Percentiles rank a stretch among this genome's conserved stretches.
Evolutionary conservation across 352 stramenopile genomes (phyloP).

Genomic region (Lagenidium sp.): DNA sequence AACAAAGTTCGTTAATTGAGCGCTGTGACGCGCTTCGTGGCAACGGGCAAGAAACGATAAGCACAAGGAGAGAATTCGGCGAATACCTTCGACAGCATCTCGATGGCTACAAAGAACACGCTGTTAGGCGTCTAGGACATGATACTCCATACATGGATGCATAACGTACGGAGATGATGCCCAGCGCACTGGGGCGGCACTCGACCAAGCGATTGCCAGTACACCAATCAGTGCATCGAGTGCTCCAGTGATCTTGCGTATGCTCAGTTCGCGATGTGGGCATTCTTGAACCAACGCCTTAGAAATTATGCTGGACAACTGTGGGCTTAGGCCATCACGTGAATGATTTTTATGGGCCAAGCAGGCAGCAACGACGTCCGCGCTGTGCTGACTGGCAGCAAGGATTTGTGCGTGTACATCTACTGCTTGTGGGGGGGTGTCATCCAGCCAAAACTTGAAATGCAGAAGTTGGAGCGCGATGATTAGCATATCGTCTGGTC

Average conservation of each 20-base stretch:
- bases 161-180: no score
- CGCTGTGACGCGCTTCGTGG: conserved; percentile 6
- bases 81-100: not conserved
- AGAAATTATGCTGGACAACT: no score
- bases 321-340: no score
- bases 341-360: conserved; percentile 1
- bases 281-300: no score
- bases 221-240: no score
- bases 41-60: not conserved
- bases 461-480: conserved; percentile 4
- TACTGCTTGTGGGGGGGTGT: conserved; percentile 1
- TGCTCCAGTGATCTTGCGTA: no score
- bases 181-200: no score
- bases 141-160: no score
- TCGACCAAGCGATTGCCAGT: no score
- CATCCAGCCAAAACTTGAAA: conserved; percentile 9
- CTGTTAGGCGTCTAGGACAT: no score
- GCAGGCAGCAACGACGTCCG: not conserved
- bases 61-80: not conserved
- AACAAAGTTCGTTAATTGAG: conserved; percentile 4
- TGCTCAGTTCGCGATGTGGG: no score
- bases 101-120: no score
- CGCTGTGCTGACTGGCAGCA: conserved; percentile 1
- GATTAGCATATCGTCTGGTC: conserved; percentile 3
- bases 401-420: conserved; percentile 1